Conservation (phyloP, 495 filamentous ascomycete species). For the Lasiosphaeris hirsuta region DNA sequence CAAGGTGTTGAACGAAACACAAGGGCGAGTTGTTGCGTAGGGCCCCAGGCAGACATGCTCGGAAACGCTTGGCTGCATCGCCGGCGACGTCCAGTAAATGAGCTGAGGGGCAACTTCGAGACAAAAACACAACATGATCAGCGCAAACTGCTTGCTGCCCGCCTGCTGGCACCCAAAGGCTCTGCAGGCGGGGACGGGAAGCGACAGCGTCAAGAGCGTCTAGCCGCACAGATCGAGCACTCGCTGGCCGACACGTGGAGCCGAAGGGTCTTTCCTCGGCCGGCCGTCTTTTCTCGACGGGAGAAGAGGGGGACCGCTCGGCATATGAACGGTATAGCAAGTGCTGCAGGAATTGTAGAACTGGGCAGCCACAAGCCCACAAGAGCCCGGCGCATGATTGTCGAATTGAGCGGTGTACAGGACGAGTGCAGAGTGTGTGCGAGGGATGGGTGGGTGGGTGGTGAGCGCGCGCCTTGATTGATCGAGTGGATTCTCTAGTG, state of each 20-base stretch:
- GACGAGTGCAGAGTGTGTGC: background rate
- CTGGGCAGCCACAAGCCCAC: too few species aligned
- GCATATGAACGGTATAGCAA: too few species aligned
- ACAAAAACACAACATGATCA: too few species aligned
- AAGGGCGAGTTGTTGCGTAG: background rate
- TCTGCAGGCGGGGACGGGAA: too few species aligned
- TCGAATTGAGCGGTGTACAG: background rate
- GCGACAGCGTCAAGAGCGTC: too few species aligned
- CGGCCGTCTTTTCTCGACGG: too few species aligned
- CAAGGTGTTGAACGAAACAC: background rate
- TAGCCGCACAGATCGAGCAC: background rate
- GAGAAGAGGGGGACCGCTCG: background rate
- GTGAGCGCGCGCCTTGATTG: too few species aligned
- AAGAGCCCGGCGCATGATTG: background rate
- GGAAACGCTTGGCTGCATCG: background rate
- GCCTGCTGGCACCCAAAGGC: too few species aligned
- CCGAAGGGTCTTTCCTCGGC: background rate
- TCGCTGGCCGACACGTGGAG: constrained; percentile 8
- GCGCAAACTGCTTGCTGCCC: too few species aligned
- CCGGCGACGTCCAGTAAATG: background rate
- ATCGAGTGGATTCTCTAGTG: too few species aligned
- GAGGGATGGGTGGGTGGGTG: background rate
- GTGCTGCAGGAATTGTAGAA: background rate
- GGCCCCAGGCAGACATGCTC: background rate
- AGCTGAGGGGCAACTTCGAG: background rate